Base-by-base conservation (phyloP, 352 stramenopile species). In the Pseudoperonospora humuli region DNA sequence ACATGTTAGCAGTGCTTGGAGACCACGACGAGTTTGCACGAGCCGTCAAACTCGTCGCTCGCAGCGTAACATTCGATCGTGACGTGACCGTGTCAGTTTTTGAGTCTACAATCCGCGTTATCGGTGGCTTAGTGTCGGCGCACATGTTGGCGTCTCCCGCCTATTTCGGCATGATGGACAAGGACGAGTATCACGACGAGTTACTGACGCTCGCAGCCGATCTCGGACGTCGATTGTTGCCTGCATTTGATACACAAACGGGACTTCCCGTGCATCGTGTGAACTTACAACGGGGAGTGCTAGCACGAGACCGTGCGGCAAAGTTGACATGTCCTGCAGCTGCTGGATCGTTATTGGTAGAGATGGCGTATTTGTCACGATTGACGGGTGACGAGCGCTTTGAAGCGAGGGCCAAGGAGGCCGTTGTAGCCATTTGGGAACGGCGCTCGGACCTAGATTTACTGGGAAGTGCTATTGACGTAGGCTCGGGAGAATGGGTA, bases 201-300 rank as follows among this genome's bases (percentile, higher is more conserved):
- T 76, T 99, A 8, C 54, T 99, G 19, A 45, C 63, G 8, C 67
- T 99, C 17, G 95, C 96, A 0, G 55, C 87, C 21, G 96, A 99
- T 60, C 68, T 99, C 25, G 96, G 90, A 9, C 64, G 87, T 26
- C 70, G 97, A 7, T 64, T 99, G n/a, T 43, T 99, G 10, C 85
- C 87, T 18, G 96, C 96, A 21, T 99, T 99, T 61, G 68, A 98
- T 26, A 99, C 95, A 0, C 67, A 75, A 5, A 98, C 95, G n/a
- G 69, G 63, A 1, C 91, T 99, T 33, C 96, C 96, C 1, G 96
- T 96, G 45, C 93, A 97, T 26, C 96, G 91, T 5, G 77, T 99
- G n/a, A 98, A 99, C 57, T 61, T 99, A 17, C 43, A 55, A 18
- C 58, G 57, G 41, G 80, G 80, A 0, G 51, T 88, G 14, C 20